These are phyloP conservation scores for Fusarium chaquense DNA, from an alignment of 2,329 filamentous ascomycete species.

Conservation along the genomic window DNA sequence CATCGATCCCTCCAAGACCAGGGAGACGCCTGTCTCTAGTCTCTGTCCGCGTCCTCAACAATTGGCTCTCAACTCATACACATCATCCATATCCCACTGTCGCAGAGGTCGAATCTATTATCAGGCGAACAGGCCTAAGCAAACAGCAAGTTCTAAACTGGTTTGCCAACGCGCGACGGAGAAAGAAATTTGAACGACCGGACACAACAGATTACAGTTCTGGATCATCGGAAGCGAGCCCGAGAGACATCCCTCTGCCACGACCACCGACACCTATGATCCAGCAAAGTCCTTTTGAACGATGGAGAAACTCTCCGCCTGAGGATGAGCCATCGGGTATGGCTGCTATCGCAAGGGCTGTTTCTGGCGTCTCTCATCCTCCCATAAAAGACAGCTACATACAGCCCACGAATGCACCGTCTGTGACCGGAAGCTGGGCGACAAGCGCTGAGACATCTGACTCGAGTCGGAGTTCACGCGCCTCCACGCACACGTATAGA, in stretches of 20 bases:
- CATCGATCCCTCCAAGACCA: constrained; percentile 1
- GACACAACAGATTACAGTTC: background rate
- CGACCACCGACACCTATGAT: constrained; percentile 62
- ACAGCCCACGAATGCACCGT: background rate
- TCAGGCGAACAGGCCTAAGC: constrained; percentile 79
- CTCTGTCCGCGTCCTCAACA: constrained; percentile 35
- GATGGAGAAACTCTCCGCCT: constrained; percentile 52
- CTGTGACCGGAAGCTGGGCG: constrained; percentile 34
- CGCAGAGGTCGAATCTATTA: constrained; percentile 80
- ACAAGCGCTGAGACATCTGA: constrained; percentile 9
- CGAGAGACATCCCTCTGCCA: background rate
- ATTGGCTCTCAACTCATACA: constrained; percentile 79
- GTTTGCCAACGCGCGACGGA: constrained; percentile 85
- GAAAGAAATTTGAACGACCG: constrained; percentile 67
- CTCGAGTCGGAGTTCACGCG: constrained; percentile 5
- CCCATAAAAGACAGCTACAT: accelerated
- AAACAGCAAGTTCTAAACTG: constrained; percentile 86
- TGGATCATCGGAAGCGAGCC: background rate
- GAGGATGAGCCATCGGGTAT: constrained; percentile 50
- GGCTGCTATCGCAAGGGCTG: constrained; percentile 47
- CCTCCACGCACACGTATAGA: background rate
- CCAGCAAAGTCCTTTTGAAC: constrained; percentile 47
- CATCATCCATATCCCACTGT: constrained; percentile 87
- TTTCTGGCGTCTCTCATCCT: constrained; percentile 30
- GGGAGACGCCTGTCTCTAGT: constrained; percentile 34